phyloP scores from a whole-genome alignment of 371 early-diverging fungal genomes.

The Mycotypha africana region DNA sequence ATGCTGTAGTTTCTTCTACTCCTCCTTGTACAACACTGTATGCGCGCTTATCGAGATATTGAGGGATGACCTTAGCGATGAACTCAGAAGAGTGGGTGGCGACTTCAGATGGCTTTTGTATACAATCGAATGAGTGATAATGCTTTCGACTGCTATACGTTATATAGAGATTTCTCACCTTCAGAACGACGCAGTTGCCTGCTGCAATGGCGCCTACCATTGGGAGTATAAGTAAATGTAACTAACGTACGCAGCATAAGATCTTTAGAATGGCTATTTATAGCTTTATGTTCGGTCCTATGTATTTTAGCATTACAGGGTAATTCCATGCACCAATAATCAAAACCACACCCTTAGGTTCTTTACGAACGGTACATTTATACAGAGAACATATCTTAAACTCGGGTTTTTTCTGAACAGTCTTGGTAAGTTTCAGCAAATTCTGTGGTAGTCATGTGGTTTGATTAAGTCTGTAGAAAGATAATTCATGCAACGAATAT shows the following conservation, averaged over 20 bases:
- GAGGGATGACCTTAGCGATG: slow-evolving; percentile 53
- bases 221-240: slow-evolving; percentile 68
- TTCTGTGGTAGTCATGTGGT: no score
- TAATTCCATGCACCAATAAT: slow-evolving; percentile 88
- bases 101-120: slow-evolving; percentile 74
- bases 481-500: neutral
- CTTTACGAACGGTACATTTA: slow-evolving; percentile 45
- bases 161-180: slow-evolving; percentile 31
- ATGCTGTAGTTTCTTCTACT: slow-evolving; percentile 59
- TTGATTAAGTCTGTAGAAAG: no score
- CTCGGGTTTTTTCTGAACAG: slow-evolving; percentile 24
- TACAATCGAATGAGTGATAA: neutral
- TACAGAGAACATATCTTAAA: slow-evolving; percentile 33
- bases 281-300: neutral
- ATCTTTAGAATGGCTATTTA: slow-evolving; percentile 11
- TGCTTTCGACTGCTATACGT: no score
- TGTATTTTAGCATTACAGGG: slow-evolving; percentile 43
- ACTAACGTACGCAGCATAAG: no score
- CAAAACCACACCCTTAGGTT: slow-evolving; percentile 73
- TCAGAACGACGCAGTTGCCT: slow-evolving; percentile 83
- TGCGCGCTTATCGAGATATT: slow-evolving; percentile 69
- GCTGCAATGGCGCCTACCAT: slow-evolving; percentile 86
- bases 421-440: slow-evolving; percentile 23
- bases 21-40: slow-evolving; percentile 75
- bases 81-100: slow-evolving; percentile 59